Evolutionary conservation across 2,329 filamentous ascomycete genomes (phyloP).

Genomic region (Fusarium napiforme): DNA sequence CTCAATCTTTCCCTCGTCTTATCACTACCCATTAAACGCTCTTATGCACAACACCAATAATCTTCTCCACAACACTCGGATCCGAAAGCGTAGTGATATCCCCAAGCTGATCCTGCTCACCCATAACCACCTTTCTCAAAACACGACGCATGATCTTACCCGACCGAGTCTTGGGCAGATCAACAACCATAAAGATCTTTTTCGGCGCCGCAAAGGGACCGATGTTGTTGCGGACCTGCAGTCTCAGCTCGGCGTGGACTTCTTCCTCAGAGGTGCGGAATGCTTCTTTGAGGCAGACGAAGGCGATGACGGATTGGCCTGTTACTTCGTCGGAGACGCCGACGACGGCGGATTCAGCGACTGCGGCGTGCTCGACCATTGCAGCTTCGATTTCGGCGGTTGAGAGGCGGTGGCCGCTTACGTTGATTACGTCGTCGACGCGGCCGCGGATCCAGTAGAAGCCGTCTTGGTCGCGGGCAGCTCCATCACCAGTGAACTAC

Average conservation of each 20-base stretch:
- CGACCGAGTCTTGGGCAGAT: constrained; percentile 92
- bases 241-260: constrained; percentile 84
- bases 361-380: constrained; percentile 84
- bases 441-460: constrained; percentile 99
- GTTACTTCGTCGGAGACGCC: constrained; percentile 90
- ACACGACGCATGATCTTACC: constrained; percentile 98
- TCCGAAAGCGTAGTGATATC: constrained; percentile 91
- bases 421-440: constrained; percentile 96
- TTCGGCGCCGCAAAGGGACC: constrained; percentile 95
- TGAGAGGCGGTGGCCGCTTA: constrained; percentile 92
- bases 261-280: constrained; percentile 65
- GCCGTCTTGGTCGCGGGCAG: constrained; percentile 90
- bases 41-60: constrained; percentile 66
- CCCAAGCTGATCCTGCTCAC: constrained; percentile 92
- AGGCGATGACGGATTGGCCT: constrained; percentile 92
- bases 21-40: neutral
- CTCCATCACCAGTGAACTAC: constrained; percentile 87
- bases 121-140: constrained; percentile 90
- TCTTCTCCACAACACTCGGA: constrained; percentile 84
- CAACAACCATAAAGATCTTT: constrained; percentile 84
- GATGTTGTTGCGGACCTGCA: constrained; percentile 92
- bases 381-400: constrained; percentile 96
- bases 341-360: constrained; percentile 92
- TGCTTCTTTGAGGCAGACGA: constrained; percentile 79
- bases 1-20: neutral